Base-by-base conservation (phyloP, 139 green algal species). In the Picocystis salinarum region DNA sequence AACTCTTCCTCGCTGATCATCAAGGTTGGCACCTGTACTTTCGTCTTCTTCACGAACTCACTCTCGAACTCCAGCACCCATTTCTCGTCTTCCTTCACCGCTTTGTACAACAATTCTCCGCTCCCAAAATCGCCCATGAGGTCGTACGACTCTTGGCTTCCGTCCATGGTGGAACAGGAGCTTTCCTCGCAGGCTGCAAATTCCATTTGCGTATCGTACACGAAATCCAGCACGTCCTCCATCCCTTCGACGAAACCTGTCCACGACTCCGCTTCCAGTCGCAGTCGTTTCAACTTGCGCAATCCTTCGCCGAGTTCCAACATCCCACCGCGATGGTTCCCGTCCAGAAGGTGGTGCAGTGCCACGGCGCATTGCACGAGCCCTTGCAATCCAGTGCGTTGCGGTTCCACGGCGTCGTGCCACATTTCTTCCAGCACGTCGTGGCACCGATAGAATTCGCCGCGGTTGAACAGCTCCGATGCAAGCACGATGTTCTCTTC, bases 151-250 rank as follows among this genome's bases (percentile, higher is more conserved):
- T 57, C 13, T 5, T 56, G 34, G 3, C 41, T 56, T 19, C 53
- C 52, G n/a, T 65, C 52, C 52, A 64, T 65, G 4, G 51, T 53
- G 15, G 61, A 34, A 42, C 52, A 61, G 28, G 30, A 26, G 6
- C 40, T 23, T 23, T 65, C 52, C 15, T 59, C 40, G 48, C 53
- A 61, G 7, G 53, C 53, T n/a, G 53, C 53, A 23, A 55, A 24
- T 36, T 61, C 53, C 1, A 61, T 33, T 31, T 61, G 53, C 0
- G 53, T 61, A 28, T 15, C 57, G 53, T 61, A 61, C 18, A 61
- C 28, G 33, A 61, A 61, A 48, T 61, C 53, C 23, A 61, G 51
- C 45, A 58, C 23, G 4, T 41, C 50, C 13, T 15, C 15, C 22
- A 48, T 48, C 28, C 34, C 23, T 4, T 15, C 6, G 42, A 56